Evolutionary conservation across 1,139 yeast species (phyloP).

Genomic region (Magnusiomyces tetraspermus): DNA sequence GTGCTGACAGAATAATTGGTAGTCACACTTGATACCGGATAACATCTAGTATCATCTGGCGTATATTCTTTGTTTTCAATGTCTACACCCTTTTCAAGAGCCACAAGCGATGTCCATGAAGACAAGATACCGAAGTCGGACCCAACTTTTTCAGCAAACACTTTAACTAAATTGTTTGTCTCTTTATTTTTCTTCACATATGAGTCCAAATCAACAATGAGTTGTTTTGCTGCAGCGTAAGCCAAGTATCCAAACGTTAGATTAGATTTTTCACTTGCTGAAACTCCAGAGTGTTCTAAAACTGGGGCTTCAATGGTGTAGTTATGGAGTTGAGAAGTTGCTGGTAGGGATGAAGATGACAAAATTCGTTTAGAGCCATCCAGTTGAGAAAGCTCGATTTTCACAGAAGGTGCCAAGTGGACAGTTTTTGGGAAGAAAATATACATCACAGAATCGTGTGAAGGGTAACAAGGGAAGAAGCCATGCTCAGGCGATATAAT

Average conservation of each 20-base stretch:
- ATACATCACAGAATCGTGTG: constrained; percentile 4
- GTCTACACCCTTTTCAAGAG: constrained; percentile 5
- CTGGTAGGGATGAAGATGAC: too few species aligned
- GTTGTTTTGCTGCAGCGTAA: constrained; percentile 6
- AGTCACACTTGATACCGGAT: too few species aligned
- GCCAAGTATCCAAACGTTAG: background rate
- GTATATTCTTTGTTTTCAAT: background rate
- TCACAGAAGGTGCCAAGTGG: constrained; percentile 5
- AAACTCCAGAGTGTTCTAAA: too few species aligned
- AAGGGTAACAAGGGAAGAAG: constrained; percentile 3
- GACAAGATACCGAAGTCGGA: constrained; percentile 7
- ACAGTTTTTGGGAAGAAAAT: constrained; percentile 5
- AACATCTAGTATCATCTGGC: background rate
- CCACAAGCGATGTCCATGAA: constrained; percentile 11
- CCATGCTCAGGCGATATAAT: constrained; percentile 4
- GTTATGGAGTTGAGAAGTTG: too few species aligned
- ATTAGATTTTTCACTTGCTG: too few species aligned
- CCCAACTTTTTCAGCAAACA: constrained; percentile 4
- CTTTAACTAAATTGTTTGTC: background rate
- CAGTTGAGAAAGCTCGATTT: background rate
- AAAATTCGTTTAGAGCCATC: background rate
- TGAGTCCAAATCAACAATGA: constrained; percentile 2
- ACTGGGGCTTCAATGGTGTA: background rate
- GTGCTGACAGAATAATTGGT: too few species aligned
- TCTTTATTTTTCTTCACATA: too few species aligned